Conservation (phyloP, 805 yeast genomes). For the Metschnikowia borealis region DNA sequence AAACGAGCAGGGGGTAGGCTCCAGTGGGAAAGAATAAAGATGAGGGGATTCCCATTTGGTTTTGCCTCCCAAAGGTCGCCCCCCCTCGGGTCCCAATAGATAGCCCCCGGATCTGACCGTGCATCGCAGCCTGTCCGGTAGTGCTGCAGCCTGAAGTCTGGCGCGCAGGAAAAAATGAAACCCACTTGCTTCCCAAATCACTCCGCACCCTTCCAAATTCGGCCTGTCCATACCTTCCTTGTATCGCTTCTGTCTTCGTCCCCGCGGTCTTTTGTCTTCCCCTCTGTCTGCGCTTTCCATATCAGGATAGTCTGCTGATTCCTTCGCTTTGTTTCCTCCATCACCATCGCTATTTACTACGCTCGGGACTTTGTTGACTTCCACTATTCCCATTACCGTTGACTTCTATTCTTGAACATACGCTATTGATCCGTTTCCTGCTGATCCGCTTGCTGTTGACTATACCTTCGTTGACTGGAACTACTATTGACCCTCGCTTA, state of each 20-base stretch:
- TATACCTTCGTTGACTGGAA: too few relatives aligned
- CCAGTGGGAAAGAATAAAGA: neutral
- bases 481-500: too few relatives aligned
- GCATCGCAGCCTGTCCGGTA: neutral
- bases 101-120: neutral
- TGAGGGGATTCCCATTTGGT: too few relatives aligned
- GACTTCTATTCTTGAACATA: too few relatives aligned
- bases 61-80: too few relatives aligned
- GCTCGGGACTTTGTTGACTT: too few relatives aligned
- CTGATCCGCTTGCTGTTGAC: too few relatives aligned
- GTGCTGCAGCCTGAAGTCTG: neutral
- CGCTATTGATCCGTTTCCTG: too few relatives aligned
- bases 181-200: constrained; percentile 3
- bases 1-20: neutral
- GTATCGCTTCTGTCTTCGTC: neutral
- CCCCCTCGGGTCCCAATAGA: neutral
- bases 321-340: neutral
- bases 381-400: too few relatives aligned
- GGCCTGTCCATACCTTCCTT: neutral
- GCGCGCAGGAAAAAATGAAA: constrained; percentile 3
- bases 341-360: too few relatives aligned
- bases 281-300: neutral
- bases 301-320: neutral
- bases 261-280: neutral
- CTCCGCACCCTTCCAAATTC: constrained; percentile 1